phyloP scores from a whole-genome alignment of 2,329 filamentous ascomycete species.

The Sporothrix curviconia region DNA sequence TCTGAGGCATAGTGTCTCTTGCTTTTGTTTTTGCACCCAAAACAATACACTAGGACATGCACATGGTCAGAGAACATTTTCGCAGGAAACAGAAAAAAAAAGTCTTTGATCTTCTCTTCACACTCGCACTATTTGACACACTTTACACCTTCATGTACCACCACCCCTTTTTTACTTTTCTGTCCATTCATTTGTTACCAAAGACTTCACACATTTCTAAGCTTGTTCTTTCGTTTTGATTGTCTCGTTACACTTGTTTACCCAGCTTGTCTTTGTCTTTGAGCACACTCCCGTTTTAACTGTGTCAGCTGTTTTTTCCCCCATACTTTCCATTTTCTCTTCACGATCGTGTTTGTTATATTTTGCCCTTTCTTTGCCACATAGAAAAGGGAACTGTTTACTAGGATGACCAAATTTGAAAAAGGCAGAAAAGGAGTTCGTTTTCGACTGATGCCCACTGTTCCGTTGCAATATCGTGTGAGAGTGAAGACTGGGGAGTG shows the following conservation, averaged over 20 bases:
- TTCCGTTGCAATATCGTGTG: no score
- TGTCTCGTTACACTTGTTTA: background rate
- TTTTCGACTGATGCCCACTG: background rate
- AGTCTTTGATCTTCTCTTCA: conserved; percentile 6
- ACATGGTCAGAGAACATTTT: conserved; percentile 10
- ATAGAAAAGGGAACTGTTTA: background rate
- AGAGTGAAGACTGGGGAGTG: no score
- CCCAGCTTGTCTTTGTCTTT: conserved; percentile 4
- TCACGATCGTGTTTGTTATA: conserved; percentile 4
- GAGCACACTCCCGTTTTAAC: background rate
- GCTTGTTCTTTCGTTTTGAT: conserved; percentile 3
- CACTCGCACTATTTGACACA: conserved; percentile 4
- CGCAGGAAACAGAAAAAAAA: conserved; percentile 13
- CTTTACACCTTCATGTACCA: background rate
- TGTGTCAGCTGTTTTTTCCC: background rate
- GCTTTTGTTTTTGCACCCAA: background rate
- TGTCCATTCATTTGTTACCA: background rate
- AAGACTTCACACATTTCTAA: conserved; percentile 7
- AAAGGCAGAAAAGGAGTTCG: background rate
- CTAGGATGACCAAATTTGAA: conserved; percentile 2
- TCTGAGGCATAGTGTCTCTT: conserved; percentile 13
- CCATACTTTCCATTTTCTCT: background rate
- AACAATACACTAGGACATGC: conserved; percentile 11
- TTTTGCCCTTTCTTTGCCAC: background rate
- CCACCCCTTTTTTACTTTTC: background rate